Percentiles rank a stretch among this genome's conserved stretches.
Conservation (phyloP, 208 protist genomes). For the Acanthamoeba royreba region DNA sequence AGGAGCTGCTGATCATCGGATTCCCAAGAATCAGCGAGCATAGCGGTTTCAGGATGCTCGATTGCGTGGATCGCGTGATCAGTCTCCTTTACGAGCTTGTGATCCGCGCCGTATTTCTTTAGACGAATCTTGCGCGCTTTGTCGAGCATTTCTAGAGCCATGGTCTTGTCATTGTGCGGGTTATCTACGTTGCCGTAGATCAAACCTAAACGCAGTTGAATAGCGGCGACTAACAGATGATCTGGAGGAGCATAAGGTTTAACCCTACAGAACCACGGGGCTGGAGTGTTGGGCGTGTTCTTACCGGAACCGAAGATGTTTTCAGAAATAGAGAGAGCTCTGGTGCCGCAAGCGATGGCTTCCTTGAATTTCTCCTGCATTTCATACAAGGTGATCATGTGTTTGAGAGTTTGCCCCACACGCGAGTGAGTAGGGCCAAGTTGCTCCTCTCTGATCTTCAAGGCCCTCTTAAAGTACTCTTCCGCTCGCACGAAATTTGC, state of each 20-base stretch:
- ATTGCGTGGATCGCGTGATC: constrained; percentile 18
- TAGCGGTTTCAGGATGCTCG: constrained; percentile 8
- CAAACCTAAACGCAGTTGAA: not conserved
- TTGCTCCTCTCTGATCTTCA: constrained; percentile 58
- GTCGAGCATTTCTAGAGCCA: not conserved
- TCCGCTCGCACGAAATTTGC: constrained; percentile 51
- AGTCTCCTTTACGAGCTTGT: constrained; percentile 13
- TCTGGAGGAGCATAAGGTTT: too few species aligned
- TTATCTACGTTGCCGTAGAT: constrained; percentile 31
- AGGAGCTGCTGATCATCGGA: too few species aligned
- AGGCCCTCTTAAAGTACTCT: constrained; percentile 45
- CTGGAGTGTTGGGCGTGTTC: not conserved
- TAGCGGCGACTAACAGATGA: not conserved
- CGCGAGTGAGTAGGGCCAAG: constrained; percentile 54
- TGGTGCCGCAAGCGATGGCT: constrained; percentile 19
- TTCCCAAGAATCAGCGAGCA: too few species aligned
- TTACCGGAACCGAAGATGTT: constrained; percentile 50
- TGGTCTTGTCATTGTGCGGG: not conserved
- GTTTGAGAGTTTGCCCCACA: constrained; percentile 59
- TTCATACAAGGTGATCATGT: constrained; percentile 66
- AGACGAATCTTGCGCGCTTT: not conserved
- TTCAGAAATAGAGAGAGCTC: constrained; percentile 49
- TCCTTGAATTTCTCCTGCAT: constrained; percentile 64
- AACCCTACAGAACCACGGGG: too few species aligned
- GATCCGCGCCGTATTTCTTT: not conserved